phyloP scores from a whole-genome alignment of 2,329 filamentous ascomycete genomes.

The Fusarium irregulare region DNA sequence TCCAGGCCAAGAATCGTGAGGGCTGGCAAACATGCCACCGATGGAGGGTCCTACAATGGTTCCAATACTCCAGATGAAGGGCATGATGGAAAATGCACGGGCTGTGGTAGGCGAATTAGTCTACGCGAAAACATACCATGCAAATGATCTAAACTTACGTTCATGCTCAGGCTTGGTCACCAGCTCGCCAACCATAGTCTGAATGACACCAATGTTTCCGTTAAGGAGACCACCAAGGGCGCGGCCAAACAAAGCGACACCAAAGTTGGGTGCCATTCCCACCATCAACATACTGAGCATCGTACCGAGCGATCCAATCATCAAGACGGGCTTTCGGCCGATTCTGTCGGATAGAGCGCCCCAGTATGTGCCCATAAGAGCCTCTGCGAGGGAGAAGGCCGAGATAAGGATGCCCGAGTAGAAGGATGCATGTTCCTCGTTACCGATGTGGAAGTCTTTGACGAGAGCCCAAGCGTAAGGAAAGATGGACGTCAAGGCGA shows the following conservation, averaged over 20 bases:
- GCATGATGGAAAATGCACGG: constrained; percentile 90
- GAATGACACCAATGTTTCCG: constrained; percentile 90
- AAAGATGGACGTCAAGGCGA: constrained; percentile 92
- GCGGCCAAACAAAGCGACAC: constrained; percentile 81
- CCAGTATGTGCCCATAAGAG: constrained; percentile 88
- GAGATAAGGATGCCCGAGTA: constrained; percentile 91
- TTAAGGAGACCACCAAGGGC: constrained; percentile 85
- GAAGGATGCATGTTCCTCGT: constrained; percentile 81
- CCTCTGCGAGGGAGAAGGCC: constrained; percentile 85
- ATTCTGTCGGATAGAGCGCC: constrained; percentile 83
- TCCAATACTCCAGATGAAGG: constrained; percentile 91
- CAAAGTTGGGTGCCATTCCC: constrained; percentile 84
- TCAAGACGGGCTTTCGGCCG: constrained; percentile 85
- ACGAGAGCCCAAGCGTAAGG: constrained; percentile 90
- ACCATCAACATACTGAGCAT: constrained; percentile 85
- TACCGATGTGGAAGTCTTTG: constrained; percentile 78
- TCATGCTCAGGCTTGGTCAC: constrained; percentile 87
- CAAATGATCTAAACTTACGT: constrained; percentile 67
- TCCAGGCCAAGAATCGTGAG: constrained; percentile 77
- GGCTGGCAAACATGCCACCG: constrained; percentile 86
- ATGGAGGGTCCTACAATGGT: constrained; percentile 91
- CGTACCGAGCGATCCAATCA: constrained; percentile 84
- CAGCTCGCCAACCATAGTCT: constrained; percentile 92
- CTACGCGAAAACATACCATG: background rate
- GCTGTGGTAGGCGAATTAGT: constrained; percentile 59